Evolutionary conservation across 495 filamentous ascomycete genomes (phyloP).

Genomic region (Letharia columbiana): DNA sequence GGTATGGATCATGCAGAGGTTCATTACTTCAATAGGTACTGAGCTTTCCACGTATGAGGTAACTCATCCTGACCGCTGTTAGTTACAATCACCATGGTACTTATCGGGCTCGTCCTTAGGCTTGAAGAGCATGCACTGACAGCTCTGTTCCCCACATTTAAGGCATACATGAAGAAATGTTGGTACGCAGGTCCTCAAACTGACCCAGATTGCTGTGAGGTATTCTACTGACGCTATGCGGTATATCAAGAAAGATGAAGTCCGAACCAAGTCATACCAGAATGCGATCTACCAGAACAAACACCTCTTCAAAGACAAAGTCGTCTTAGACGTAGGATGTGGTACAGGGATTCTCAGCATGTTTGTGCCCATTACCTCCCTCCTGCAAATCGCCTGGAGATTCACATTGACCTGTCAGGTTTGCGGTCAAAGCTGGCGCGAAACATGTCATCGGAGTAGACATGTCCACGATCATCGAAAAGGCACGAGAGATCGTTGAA

Average conservation of each 20-base stretch:
- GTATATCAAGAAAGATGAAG: slow-evolving; percentile 80
- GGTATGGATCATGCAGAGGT: slow-evolving; percentile 80
- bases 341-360: slow-evolving; percentile 86
- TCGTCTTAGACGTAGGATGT: slow-evolving; percentile 95
- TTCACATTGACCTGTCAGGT: slow-evolving; percentile 49
- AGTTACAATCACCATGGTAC: slow-evolving; percentile 96
- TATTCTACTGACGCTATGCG: slow-evolving; percentile 8
- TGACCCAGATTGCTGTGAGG: not conserved
- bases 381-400: not conserved
- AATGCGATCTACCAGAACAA: slow-evolving; percentile 94
- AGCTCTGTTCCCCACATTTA: slow-evolving; percentile 19
- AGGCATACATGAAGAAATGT: slow-evolving; percentile 98
- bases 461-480: slow-evolving; percentile 93
- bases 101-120: slow-evolving; percentile 25
- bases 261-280: slow-evolving; percentile 89
- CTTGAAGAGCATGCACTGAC: slow-evolving; percentile 22
- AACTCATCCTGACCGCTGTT: slow-evolving; percentile 28
- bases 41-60: slow-evolving; percentile 15
- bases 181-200: slow-evolving; percentile 53
- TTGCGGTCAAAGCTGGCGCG: slow-evolving; percentile 88
- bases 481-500: slow-evolving; percentile 84
- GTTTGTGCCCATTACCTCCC: slow-evolving; percentile 39
- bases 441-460: slow-evolving; percentile 94
- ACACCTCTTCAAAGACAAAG: slow-evolving; percentile 94
- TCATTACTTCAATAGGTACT: slow-evolving; percentile 93